Evolutionary conservation across 78 protist species (phyloP).

Genomic region (Cavenderia fasciculata): DNA sequence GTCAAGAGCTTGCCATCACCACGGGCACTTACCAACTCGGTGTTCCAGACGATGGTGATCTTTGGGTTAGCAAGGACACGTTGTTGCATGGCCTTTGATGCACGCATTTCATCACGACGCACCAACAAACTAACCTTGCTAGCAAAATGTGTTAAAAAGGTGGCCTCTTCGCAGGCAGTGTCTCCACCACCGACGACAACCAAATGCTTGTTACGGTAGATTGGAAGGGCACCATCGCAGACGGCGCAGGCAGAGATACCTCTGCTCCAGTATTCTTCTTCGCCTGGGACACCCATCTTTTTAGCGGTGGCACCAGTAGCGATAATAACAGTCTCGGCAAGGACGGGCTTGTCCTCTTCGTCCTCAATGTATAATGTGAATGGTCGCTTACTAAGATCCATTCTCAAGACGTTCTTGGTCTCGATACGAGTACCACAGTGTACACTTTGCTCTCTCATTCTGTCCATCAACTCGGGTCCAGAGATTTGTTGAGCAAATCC

Average conservation of each 20-base stretch:
- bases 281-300: slow-evolving; percentile 79
- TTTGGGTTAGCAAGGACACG: slow-evolving; percentile 76
- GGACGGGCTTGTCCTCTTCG: slow-evolving; percentile 6
- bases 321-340: slow-evolving; percentile 80
- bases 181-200: slow-evolving; percentile 95
- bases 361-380: slow-evolving; percentile 33
- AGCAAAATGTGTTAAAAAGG: slow-evolving; percentile 84
- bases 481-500: slow-evolving; percentile 82
- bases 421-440: slow-evolving; percentile 70
- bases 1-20: slow-evolving; percentile 73
- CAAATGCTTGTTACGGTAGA: slow-evolving; percentile 83
- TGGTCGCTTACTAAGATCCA: slow-evolving; percentile 59
- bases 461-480: slow-evolving; percentile 82
- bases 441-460: slow-evolving; percentile 76
- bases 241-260: slow-evolving; percentile 93
- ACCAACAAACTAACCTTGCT: slow-evolving; percentile 80
- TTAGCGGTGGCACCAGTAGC: slow-evolving; percentile 90
- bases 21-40: slow-evolving; percentile 60
- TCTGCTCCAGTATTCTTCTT: slow-evolving; percentile 72
- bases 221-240: slow-evolving; percentile 91
- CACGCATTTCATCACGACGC: slow-evolving; percentile 89
- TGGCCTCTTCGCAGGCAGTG: slow-evolving; percentile 92
- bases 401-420: slow-evolving; percentile 39
- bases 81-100: slow-evolving; percentile 88
- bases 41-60: slow-evolving; percentile 77